Evolutionary conservation across 768 basidiomycete species (phyloP).

Genomic region (Dioszegia aurantiaca): DNA sequence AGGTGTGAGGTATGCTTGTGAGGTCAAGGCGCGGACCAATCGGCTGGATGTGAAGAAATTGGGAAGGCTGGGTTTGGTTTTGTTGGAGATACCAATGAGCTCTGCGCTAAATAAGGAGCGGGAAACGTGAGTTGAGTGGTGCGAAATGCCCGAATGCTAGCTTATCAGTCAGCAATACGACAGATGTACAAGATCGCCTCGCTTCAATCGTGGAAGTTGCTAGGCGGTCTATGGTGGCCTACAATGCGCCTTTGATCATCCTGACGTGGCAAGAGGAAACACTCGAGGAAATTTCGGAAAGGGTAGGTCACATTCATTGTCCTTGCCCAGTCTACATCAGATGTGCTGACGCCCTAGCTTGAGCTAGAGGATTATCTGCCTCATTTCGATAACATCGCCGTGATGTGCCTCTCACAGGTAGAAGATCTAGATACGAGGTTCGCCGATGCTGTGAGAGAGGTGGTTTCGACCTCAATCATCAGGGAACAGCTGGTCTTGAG

Average conservation of each 20-base stretch:
- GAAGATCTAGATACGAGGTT: slow-evolving; percentile 37
- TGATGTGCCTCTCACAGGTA: slow-evolving; percentile 25
- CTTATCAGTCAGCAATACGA: slow-evolving; percentile 22
- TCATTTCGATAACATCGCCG: slow-evolving; percentile 17
- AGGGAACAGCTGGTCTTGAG: slow-evolving; percentile 20
- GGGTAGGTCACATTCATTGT: slow-evolving; percentile 23
- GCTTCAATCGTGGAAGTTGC: slow-evolving; percentile 11
- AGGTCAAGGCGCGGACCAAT: slow-evolving; percentile 15
- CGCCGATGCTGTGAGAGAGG: not conserved
- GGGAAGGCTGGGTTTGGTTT: slow-evolving; percentile 31
- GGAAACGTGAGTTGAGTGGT: not conserved
- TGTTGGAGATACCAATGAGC: slow-evolving; percentile 14
- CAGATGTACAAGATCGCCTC: slow-evolving; percentile 36
- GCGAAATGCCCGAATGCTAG: not conserved
- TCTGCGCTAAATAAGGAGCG: not conserved
- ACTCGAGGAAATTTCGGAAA: slow-evolving; percentile 25
- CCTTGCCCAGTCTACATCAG: not conserved
- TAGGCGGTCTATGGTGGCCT: slow-evolving; percentile 15
- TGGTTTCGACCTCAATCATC: not conserved
- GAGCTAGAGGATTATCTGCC: slow-evolving; percentile 20
- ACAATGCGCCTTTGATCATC: slow-evolving; percentile 28
- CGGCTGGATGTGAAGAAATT: slow-evolving; percentile 13
- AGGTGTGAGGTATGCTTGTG: slow-evolving; percentile 20
- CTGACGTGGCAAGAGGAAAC: slow-evolving; percentile 38
- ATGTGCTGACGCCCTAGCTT: slow-evolving; percentile 14